Evolutionary conservation across 179 eudicot genomes (phyloP), one percentile per base, ranked within the genome.

Genomic region (Beta lomatogona): DNA sequence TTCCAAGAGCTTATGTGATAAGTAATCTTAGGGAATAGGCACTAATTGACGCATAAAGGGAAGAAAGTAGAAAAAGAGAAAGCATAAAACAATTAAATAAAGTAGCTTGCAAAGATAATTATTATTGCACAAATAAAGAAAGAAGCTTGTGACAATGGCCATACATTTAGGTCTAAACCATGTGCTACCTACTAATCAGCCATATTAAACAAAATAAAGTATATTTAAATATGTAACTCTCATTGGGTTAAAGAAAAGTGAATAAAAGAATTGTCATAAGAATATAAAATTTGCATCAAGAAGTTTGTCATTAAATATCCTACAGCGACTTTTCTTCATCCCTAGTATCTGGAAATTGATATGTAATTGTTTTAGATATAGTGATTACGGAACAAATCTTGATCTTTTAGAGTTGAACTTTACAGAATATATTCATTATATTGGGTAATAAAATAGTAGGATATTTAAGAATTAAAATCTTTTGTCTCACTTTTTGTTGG

Each of bases 111-210:
- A 66, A 81, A 80, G 73, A 66, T 54, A 70, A 60, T 50, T 2
- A 57, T 81, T 54, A 67, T 2, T 71, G 58, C n/a, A 75, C 71
- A 5, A 77, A 45, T 75, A 21, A 67, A 81, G 5, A 60, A 21
- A 63, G 73, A 60, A 77, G 57, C 77, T 77, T 77, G 77, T 82
- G 76, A 53, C 50, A 58, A 52, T 78, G 52, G 46, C 64, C 83
- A 77, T 77, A 60, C n/a, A 72, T 78, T 52, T 57, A 71, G 73
- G 81, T 78, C 85, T 36, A 78, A 36, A 82, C 82, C 82, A 82
- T 73, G 85, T 78, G 82, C 81, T 55, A 71, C 52, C 73, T 72
- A 82, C 81, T 72, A 77, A 77, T 78, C 59, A 54, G 12, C 53
- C 18, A 44, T n/a, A 18, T 57, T 76, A 58, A 59, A 6, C 11